Percentiles rank a stretch among this genome's conserved stretches.
These are phyloP conservation scores for Arabidopsis lyrata DNA, from an alignment of 441 rosid species.

Conservation along the genomic window DNA sequence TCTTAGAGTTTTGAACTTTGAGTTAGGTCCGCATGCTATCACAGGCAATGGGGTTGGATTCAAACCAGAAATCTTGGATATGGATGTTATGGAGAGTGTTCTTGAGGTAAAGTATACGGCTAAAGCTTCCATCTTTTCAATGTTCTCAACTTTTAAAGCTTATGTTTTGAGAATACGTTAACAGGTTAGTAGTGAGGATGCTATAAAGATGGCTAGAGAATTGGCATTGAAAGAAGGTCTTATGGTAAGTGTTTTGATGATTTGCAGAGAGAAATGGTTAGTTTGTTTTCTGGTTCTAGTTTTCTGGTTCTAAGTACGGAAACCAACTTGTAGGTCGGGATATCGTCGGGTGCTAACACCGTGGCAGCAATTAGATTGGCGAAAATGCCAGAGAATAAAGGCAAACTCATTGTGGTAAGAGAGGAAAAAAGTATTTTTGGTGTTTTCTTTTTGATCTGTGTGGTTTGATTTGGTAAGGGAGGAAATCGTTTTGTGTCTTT, in stretches of 20 bases:
- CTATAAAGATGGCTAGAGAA: slow-evolving; percentile 89
- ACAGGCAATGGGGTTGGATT: slow-evolving; percentile 97
- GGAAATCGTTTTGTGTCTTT: neutral
- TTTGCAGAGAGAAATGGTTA: neutral
- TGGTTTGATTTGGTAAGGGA: slow-evolving; percentile 9
- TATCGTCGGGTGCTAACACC: slow-evolving; percentile 92
- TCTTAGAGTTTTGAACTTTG: slow-evolving; percentile 18
- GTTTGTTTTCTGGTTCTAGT: slow-evolving; percentile 8
- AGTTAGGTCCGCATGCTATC: slow-evolving; percentile 89
- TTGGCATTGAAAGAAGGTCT: slow-evolving; percentile 94
- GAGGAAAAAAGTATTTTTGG: neutral
- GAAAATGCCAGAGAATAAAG: slow-evolving; percentile 86
- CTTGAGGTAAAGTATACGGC: slow-evolving; percentile 65
- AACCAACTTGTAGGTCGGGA: slow-evolving; percentile 71
- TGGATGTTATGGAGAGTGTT: slow-evolving; percentile 95
- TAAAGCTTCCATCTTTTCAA: neutral
- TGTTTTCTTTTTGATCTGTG: slow-evolving; percentile 2
- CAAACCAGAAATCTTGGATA: slow-evolving; percentile 93
- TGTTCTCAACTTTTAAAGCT: neutral
- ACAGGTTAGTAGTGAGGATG: slow-evolving; percentile 87
- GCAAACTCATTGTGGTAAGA: slow-evolving; percentile 92
- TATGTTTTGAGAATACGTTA: slow-evolving; percentile 22
- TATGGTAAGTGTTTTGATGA: slow-evolving; percentile 59
- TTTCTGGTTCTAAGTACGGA: slow-evolving; percentile 6
- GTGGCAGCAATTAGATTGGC: slow-evolving; percentile 86